These are phyloP conservation scores for Lodderomyces beijingensis DNA, from an alignment of 1,139 yeast species.

Conservation along the genomic window DNA sequence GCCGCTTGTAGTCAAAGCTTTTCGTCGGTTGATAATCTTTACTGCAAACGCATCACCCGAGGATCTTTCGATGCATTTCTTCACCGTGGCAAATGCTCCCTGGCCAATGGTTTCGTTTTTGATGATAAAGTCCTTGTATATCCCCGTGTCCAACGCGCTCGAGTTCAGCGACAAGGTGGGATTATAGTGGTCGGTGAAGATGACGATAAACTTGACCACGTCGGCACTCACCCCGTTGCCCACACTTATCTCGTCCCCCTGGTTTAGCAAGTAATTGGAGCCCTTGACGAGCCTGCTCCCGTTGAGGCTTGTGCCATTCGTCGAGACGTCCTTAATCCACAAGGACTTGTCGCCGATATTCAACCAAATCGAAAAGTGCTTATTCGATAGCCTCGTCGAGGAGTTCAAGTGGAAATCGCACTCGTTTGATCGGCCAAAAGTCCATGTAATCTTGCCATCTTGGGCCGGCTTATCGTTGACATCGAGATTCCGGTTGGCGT, in stretches of 20 bases:
- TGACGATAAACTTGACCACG: constrained; percentile 68
- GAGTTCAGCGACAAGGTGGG: constrained; percentile 25
- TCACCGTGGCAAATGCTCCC: constrained; percentile 96
- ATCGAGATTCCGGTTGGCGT: constrained; percentile 39
- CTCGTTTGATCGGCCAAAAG: constrained; percentile 70
- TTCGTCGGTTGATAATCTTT: constrained; percentile 79
- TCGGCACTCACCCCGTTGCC: constrained; percentile 85
- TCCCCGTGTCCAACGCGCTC: constrained; percentile 39
- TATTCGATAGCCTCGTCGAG: constrained; percentile 69
- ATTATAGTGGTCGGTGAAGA: constrained; percentile 45
- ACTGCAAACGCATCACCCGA: constrained; percentile 88
- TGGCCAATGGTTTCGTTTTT: constrained; percentile 86
- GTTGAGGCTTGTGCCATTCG: constrained; percentile 90
- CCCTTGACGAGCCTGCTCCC: constrained; percentile 68
- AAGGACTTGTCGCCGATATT: constrained; percentile 50
- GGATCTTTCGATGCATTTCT: constrained; percentile 79
- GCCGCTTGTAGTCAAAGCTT: constrained; percentile 73
- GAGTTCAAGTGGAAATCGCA: constrained; percentile 59
- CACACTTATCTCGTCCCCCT: constrained; percentile 88
- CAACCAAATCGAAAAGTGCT: constrained; percentile 71
- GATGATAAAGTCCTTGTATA: constrained; percentile 70
- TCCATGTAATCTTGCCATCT: constrained; percentile 53
- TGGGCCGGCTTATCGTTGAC: constrained; percentile 18
- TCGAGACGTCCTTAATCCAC: constrained; percentile 68
- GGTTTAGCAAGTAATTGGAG: constrained; percentile 77